Base-by-base conservation (phyloP, 495 filamentous ascomycete species). In the Peziza echinospora region DNA sequence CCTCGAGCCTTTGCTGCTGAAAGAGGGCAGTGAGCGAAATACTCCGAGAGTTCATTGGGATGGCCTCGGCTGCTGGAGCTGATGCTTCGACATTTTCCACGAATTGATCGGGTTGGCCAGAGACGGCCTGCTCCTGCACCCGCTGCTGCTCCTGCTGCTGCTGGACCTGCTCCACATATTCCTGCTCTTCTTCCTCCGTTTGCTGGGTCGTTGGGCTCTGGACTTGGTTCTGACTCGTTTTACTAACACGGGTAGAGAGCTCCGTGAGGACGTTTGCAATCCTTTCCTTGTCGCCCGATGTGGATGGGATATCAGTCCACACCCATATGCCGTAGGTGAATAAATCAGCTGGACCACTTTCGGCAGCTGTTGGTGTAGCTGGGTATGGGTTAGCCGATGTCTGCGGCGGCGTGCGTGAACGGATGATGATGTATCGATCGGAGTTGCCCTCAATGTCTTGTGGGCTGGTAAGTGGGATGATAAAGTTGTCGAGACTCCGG, bases 401-500 rank as follows among this genome's bases (percentile, higher is more conserved):
- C 17, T 24, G 24, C 9, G n/a, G 43, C 16, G 13, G 30, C 26
- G 45, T 54, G 10, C 24, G 43, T 22, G 49, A 49, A 17, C 55
- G 45, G 45, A 56, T 46, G 34, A 56, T 49, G 10, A 56, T 46
- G 9, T 56, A 45, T 0, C 52, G 48, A 8, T 57, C 49, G 17
- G 46, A 44, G 9, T 50, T 51, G 24, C 55, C 51, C 25, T 65
- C 62, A 24, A 65, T 58, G 21, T 53, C 47, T 21, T 55, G 25
- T 8, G 62, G 51, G 24, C 56, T 49, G 6, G 41, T 42, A 7
- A 58, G 39, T 1, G 58, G 46, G 25, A 63, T 53, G 10, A 57
- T 56, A 43, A 62, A 52, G 45, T 65, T 64, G 7, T 63, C 53
- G 34, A 64, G 40, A 9, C 60, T 59, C 21, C 53, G 55, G 11